Conservation (phyloP, 2,329 filamentous ascomycete species). For the Cladosporium austrohemisphaericum region DNA sequence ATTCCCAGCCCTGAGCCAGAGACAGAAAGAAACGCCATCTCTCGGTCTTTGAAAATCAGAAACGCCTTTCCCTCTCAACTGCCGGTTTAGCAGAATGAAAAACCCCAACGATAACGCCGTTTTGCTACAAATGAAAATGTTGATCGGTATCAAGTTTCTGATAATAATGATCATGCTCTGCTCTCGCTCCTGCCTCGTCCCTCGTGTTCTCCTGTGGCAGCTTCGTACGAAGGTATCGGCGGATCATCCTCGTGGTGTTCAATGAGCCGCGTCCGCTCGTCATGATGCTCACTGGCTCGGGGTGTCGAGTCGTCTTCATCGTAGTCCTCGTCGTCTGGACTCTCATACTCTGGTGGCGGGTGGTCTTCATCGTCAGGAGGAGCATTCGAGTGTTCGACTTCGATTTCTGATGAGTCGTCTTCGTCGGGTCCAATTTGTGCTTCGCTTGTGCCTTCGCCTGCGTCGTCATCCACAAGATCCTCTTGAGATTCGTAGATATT, state of each 20-base stretch:
- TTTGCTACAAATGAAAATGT: too few species aligned
- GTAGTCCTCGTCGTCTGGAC: slow-evolving; percentile 33
- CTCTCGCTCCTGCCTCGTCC: slow-evolving; percentile 23
- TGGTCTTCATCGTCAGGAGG: slow-evolving; percentile 21
- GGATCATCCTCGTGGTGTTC: slow-evolving; percentile 39
- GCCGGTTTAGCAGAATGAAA: too few species aligned
- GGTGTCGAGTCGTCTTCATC: slow-evolving; percentile 26
- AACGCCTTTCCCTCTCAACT: too few species aligned
- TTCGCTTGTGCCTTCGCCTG: slow-evolving; percentile 25
- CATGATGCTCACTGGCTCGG: slow-evolving; percentile 22
- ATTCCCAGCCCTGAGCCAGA: too few species aligned
- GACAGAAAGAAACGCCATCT: too few species aligned
- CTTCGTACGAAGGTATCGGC: slow-evolving; percentile 79
- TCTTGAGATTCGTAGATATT: slow-evolving; percentile 14
- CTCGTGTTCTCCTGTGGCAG: slow-evolving; percentile 52
- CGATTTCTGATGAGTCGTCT: neutral
- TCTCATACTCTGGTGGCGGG: slow-evolving; percentile 48
- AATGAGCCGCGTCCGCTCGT: slow-evolving; percentile 15
- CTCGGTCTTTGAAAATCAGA: too few species aligned
- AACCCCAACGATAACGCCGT: too few species aligned
- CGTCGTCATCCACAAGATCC: slow-evolving; percentile 19
- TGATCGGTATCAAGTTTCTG: too few species aligned
- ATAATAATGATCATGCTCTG: neutral
- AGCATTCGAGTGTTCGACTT: neutral
- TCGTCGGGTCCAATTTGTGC: neutral